phyloP scores from a whole-genome alignment of 2,329 filamentous ascomycete genomes.

The Leptoxyphium fumago region DNA sequence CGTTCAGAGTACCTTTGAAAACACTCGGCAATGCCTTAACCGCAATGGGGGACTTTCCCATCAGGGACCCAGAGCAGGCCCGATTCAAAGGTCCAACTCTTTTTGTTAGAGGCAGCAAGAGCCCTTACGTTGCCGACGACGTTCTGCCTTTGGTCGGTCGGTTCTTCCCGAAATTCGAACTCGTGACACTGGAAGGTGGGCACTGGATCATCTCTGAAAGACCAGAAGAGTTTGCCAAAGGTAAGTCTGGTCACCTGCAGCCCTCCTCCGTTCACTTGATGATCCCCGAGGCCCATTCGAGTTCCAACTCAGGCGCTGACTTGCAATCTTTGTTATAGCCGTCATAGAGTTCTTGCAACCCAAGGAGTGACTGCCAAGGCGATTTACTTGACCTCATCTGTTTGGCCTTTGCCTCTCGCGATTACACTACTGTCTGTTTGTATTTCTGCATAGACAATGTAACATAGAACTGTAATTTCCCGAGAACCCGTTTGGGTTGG shows the following conservation, averaged over 20 bases:
- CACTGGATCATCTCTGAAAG: constrained; percentile 89
- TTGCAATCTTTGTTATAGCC: constrained; percentile 25
- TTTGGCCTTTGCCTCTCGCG: too few species aligned
- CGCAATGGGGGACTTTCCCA: constrained; percentile 80
- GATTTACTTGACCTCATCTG: too few species aligned
- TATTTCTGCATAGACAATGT: too few species aligned
- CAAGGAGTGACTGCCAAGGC: constrained; percentile 22
- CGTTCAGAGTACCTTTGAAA: constrained; percentile 66
- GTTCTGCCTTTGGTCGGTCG: constrained; percentile 61
- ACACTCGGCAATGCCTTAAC: constrained; percentile 53
- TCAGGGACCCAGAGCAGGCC: constrained; percentile 50
- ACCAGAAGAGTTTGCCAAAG: constrained; percentile 60
- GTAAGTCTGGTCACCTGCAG: constrained; percentile 26
- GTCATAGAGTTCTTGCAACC: constrained; percentile 50
- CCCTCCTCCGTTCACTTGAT: too few species aligned
- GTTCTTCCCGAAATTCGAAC: constrained; percentile 65
- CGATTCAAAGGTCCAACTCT: constrained; percentile 66
- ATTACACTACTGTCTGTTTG: too few species aligned
- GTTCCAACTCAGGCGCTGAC: constrained; percentile 3
- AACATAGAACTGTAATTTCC: too few species aligned
- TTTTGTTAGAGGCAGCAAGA: constrained; percentile 63
- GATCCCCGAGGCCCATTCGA: too few species aligned
- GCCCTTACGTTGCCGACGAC: constrained; percentile 69
- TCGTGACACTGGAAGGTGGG: constrained; percentile 62
- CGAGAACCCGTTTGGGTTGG: too few species aligned